phyloP scores from a whole-genome alignment of 78 protist genomes.

The Anaeramoeba flamelloides region DNA sequence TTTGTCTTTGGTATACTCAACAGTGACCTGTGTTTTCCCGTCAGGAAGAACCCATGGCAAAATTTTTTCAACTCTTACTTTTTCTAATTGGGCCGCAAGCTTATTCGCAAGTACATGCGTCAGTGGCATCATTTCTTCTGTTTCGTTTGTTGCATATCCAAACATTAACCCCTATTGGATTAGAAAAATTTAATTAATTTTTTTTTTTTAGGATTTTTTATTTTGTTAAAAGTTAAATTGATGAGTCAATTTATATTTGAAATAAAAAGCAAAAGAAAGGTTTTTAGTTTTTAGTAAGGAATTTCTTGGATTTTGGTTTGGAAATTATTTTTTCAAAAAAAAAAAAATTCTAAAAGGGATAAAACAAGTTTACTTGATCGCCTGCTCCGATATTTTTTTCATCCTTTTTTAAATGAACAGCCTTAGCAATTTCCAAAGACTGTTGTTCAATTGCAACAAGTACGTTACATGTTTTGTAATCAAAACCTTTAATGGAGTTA shows the following conservation, averaged over 20 bases:
- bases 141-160: conserved; percentile 99
- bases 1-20: conserved; percentile 67
- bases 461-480: conserved; percentile 89
- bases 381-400: conserved; percentile 96
- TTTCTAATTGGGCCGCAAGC: conserved; percentile 66
- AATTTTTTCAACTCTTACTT: conserved; percentile 66
- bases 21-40: conserved; percentile 78
- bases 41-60: conserved; percentile 83
- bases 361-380: no score
- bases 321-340: no score
- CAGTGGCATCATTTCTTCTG: conserved; percentile 81
- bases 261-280: no score
- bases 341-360: no score
- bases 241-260: no score
- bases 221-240: no score
- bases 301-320: no score
- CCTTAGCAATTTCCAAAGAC: conserved; percentile 95
- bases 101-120: conserved; percentile 66
- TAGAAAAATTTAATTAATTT: no score
- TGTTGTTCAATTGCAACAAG: conserved; percentile 89
- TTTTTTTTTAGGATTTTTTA: no score
- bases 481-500: no score
- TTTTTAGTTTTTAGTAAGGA: no score
- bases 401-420: conserved; percentile 66
- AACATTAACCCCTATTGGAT: no score